Evolutionary conservation across 495 filamentous ascomycete genomes (phyloP).

Genomic region (Aspergillus steynii): DNA sequence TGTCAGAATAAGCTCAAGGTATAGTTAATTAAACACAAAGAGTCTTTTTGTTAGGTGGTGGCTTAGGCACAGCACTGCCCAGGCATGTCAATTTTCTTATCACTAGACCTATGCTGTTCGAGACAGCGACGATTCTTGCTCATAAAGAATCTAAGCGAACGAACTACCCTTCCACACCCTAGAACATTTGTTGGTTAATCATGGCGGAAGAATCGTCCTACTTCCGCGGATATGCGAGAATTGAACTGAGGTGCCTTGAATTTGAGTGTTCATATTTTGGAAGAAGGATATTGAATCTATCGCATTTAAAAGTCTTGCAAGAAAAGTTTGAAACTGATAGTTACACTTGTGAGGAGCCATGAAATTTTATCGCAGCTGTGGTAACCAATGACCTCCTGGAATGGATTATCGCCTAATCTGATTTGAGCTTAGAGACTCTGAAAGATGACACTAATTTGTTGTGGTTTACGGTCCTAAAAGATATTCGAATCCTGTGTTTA

Average conservation of each 20-base stretch:
- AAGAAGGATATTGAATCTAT: not conserved
- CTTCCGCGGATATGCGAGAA: not conserved
- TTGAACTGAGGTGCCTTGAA: not conserved
- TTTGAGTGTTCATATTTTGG: not conserved
- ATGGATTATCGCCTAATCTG: not conserved
- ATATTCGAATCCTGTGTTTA: not conserved
- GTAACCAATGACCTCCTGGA: not conserved
- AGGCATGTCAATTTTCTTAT: too few relatives aligned
- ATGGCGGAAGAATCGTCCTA: not conserved
- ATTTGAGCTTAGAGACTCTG: not conserved
- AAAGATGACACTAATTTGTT: not conserved
- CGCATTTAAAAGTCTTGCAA: not conserved
- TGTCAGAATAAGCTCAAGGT: too few relatives aligned
- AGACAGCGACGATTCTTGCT: too few relatives aligned
- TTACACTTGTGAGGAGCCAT: not conserved
- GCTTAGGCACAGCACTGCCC: too few relatives aligned
- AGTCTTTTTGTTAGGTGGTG: too few relatives aligned
- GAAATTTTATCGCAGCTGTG: conserved; percentile 1
- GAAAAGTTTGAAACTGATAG: not conserved
- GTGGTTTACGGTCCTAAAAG: not conserved
- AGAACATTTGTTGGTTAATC: not conserved
- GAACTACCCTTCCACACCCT: too few relatives aligned
- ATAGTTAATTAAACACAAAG: too few relatives aligned
- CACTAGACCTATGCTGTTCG: too few relatives aligned
- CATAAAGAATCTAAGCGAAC: too few relatives aligned